Conservation (phyloP, 352 stramenopile genomes). For the Phytophthora meadii region DNA sequence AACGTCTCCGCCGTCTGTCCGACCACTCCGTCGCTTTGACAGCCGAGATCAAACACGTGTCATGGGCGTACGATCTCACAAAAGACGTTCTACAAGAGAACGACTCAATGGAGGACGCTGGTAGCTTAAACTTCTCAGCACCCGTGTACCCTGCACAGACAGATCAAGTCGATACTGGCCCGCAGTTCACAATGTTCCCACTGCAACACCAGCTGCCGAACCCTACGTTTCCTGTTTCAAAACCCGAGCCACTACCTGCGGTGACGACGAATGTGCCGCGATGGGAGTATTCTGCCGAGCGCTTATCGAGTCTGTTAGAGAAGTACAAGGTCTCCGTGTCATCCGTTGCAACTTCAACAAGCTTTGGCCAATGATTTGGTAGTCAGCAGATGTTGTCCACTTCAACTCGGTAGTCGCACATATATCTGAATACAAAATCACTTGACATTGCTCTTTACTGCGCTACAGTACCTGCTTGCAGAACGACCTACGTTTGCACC, state of each 20-base stretch:
- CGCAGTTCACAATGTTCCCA: conserved; percentile 29
- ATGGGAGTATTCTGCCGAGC: conserved; percentile 68
- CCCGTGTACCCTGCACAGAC: conserved; percentile 22
- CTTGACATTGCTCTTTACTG: conserved; percentile 24
- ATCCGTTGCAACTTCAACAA: conserved; percentile 15
- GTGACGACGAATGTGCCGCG: conserved; percentile 11
- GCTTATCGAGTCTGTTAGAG: conserved; percentile 60
- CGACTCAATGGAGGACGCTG: conserved; percentile 8
- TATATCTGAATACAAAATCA: conserved; percentile 13
- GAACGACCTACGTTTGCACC: conserved; percentile 6
- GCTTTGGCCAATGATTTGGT: conserved; percentile 7
- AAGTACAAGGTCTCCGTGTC: conserved; percentile 76
- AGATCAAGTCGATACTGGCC: conserved; percentile 28
- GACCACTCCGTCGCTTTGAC: conserved; percentile 43
- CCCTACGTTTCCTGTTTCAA: conserved; percentile 18
- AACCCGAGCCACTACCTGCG: conserved; percentile 7
- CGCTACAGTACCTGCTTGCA: conserved; percentile 9
- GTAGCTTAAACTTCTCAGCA: conserved; percentile 8
- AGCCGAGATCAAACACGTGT: conserved; percentile 67
- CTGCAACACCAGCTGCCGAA: conserved; percentile 35
- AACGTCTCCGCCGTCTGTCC: background rate
- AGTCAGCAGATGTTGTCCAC: conserved; percentile 7
- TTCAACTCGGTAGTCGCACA: conserved; percentile 29
- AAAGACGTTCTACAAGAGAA: conserved; percentile 45
- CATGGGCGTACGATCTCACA: conserved; percentile 59